Base-by-base conservation (phyloP, 2,329 filamentous ascomycete species). In the Penicillium janthinellum region DNA sequence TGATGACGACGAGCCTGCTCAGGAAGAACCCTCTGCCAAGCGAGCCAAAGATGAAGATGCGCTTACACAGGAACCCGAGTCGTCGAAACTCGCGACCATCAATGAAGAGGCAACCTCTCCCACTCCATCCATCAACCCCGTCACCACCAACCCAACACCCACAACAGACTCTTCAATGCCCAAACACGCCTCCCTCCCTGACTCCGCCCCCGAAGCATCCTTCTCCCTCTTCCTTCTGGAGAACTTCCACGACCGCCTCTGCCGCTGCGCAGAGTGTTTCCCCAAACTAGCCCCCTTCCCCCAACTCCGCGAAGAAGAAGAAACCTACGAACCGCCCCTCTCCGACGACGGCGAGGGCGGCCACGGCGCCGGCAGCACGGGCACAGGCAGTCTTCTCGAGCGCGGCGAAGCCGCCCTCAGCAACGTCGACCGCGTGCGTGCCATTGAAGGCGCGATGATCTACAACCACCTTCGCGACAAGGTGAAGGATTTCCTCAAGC, bases 381-480 rank as follows among this genome's bases (percentile, higher is more conserved):
- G 91, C 52, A 93, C 91, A 37, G 90, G 90, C 48, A 95, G 90
- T 64, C 82, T 99, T 2, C 87, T 96, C 37, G 93, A 98, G 52
- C 90, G 92, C 17, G 95, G 95, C 49, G 95, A 99, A 78, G 94
- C 91, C 50, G 94, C 93, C 0, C 84, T 99, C 31, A 92, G 88
- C 73, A 96, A 92, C 69, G 88, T 99, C 58, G 95, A 99, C 73
- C 90, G 95, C 2, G 94, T 98, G 7, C 85, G 89, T 14, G 95
- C 95, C 4, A 96, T 99, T 57, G 91, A 99, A 75, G 95, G 95
- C 15, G 94, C 96, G 48, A 97, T 98, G 92, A 94, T 93, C 0
- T 99, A 98, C 78, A 97, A 98, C 70, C 90, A 96, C 70, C 84
- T 99, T 61, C 95, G 96, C 72, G 93, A 98, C 71, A 93, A 94